Base-by-base conservation (phyloP, 1,284 basidiomycete genomes). In the Malassezia globosa region DNA sequence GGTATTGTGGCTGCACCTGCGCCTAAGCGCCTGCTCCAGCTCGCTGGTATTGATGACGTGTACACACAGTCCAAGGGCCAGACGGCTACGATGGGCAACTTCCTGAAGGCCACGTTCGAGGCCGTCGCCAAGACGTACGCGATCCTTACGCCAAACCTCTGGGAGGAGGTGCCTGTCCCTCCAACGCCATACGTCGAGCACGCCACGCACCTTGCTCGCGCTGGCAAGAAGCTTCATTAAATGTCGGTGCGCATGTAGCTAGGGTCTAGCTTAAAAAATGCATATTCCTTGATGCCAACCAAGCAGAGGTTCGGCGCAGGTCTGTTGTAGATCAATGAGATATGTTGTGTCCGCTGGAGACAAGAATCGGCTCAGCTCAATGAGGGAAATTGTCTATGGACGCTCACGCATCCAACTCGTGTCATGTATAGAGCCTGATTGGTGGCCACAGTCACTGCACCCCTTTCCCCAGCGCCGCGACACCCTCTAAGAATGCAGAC, bases 31-130 rank as follows among this genome's bases (percentile, higher is more conserved):
- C 79, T 99, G 73, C 78, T 99, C 65, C 90, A 99, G 77, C 81
- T 97, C 68, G 92, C 92, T 70, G 92, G 92, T 81, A 82, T 96
- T 61, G 82, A 94, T 77, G 92, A 96, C 59, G 68, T 70, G 72
- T 90, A 90, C 79, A 95, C 92, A 54, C 88, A 94, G 75, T 84
- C 92, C 55, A 89, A 88, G 77, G 92, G 94, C 74, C 90, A 87
- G 64, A 99, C 94, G 47, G 88, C 90, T 40, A 97, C 94, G 59
- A 95, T 95, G 87, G 90, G 90, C 75, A 97, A 97, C 80, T 96
- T 96, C 82, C 83, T 97, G 78, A 96, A 96, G 78, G 94, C 92
- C 48, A 94, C 92, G 56, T 95, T 95, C 73, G 84, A 81, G 70
- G 92, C 94, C 48, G 85, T 97, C 75, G 87, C 92, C 66, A 89